Conservation (phyloP, 2,329 filamentous ascomycete genomes). For the Penicillium sp. region DNA sequence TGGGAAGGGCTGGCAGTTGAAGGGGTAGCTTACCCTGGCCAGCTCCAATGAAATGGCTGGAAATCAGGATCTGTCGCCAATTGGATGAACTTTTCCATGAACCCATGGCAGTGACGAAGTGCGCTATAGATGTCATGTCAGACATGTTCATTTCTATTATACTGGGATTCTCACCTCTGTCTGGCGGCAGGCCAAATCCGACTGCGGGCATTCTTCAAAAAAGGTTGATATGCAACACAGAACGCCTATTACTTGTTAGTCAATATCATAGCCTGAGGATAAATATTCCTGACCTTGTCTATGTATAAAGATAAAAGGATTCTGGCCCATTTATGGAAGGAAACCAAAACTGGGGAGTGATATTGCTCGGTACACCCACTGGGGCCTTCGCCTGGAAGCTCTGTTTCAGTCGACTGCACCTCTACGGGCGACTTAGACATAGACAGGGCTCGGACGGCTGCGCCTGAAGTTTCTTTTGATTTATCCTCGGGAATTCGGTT, state of each 20-base stretch:
- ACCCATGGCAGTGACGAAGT: slow-evolving; percentile 49
- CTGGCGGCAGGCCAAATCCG: slow-evolving; percentile 49
- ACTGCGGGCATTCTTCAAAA: slow-evolving; percentile 50
- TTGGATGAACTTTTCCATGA: slow-evolving; percentile 52
- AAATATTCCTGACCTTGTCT: slow-evolving; percentile 38
- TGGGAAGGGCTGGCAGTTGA: background rate
- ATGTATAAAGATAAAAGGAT: slow-evolving; percentile 48
- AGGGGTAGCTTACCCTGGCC: slow-evolving; percentile 39
- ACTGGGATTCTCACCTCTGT: slow-evolving; percentile 38
- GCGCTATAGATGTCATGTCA: slow-evolving; percentile 35
- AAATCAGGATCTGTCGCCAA: slow-evolving; percentile 49
- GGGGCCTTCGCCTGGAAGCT: slow-evolving; percentile 38
- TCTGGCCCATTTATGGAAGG: slow-evolving; percentile 50
- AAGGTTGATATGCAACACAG: slow-evolving; percentile 51
- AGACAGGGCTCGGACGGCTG: slow-evolving; percentile 25
- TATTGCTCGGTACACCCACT: slow-evolving; percentile 44
- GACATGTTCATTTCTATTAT: background rate
- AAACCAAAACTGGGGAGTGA: slow-evolving; percentile 43
- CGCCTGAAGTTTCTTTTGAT: slow-evolving; percentile 19
- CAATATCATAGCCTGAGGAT: background rate
- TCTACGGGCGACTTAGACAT: slow-evolving; percentile 31
- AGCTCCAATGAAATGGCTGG: slow-evolving; percentile 51
- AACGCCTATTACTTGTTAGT: slow-evolving; percentile 36
- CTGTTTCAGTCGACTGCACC: slow-evolving; percentile 24
- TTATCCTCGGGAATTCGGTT: slow-evolving; percentile 42